A percentile compares a stretch with the other conserved stretches of the same genome.
Evolutionary conservation across 2,329 filamentous ascomycete genomes (phyloP).

Genomic region (Pleurostoma richardsiae): DNA sequence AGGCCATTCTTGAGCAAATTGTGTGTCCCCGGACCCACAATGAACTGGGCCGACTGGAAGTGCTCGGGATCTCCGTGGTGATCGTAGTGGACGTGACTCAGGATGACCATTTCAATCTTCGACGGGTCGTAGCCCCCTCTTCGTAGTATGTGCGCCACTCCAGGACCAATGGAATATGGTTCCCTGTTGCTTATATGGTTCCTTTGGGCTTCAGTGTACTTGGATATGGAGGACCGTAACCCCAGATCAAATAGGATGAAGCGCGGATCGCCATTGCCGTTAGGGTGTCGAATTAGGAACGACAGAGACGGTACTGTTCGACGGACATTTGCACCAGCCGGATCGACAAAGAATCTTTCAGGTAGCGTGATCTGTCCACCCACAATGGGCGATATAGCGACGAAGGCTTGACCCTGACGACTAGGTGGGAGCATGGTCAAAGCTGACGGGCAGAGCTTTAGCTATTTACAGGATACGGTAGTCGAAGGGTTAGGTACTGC

Average conservation of each 20-base stretch:
- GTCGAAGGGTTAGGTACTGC: too few relatives aligned
- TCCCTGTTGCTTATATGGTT: constrained; percentile 37
- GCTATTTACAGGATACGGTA: too few relatives aligned
- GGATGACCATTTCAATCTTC: constrained; percentile 27
- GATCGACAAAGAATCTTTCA: constrained; percentile 37
- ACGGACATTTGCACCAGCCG: constrained; percentile 32
- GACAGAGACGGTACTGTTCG: constrained; percentile 46
- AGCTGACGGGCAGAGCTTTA: too few relatives aligned
- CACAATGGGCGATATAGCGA: constrained; percentile 29
- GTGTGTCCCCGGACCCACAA: constrained; percentile 42
- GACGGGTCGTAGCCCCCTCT: constrained; percentile 7
- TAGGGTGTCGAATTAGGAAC: constrained; percentile 44
- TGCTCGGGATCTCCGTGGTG: constrained; percentile 51
- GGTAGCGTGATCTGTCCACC: constrained; percentile 39
- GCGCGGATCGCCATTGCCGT: constrained; percentile 18
- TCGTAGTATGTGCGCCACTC: constrained; percentile 31
- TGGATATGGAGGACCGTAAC: constrained; percentile 34
- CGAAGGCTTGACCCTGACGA: constrained; percentile 3
- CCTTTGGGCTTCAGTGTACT: constrained; percentile 37
- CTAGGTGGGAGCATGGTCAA: too few relatives aligned
- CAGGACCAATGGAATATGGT: constrained; percentile 36
- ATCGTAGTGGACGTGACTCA: constrained; percentile 54
- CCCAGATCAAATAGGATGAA: constrained; percentile 49
- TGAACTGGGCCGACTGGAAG: constrained; percentile 40
- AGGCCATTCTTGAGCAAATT: constrained; percentile 28